A percentile compares a stretch with the other conserved stretches of the same genome.
phyloP scores from a whole-genome alignment of 257 asterid genomes.

The Solanum peruvianum region DNA sequence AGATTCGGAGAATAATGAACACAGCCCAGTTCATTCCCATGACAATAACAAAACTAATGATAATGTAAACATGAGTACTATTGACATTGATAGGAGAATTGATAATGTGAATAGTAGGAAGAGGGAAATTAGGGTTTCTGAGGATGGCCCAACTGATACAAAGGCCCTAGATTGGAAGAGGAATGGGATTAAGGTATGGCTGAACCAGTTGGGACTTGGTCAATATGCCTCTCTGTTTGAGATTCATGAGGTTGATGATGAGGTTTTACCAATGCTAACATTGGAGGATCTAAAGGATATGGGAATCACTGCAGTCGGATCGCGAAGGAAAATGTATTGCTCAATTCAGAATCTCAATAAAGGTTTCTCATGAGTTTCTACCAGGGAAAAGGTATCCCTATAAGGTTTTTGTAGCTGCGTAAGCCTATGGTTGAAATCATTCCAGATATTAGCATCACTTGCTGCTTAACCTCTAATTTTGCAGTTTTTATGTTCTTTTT shows the following conservation, averaged over 20 bases:
- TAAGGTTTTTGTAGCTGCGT: neutral
- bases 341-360: constrained; percentile 58
- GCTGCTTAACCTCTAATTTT: neutral
- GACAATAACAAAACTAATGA: neutral
- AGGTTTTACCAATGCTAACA: constrained; percentile 69
- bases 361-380: constrained; percentile 46
- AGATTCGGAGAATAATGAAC: neutral
- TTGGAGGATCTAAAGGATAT: constrained; percentile 90
- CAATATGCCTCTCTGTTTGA: neutral
- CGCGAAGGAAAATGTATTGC: constrained; percentile 71
- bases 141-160: constrained; percentile 2
- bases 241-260: constrained; percentile 63
- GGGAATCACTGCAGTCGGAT: constrained; percentile 86
- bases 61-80: neutral
- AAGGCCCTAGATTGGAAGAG: neutral
- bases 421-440: neutral
- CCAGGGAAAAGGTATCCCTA: neutral
- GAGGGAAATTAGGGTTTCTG: constrained; percentile 2
- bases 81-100: neutral
- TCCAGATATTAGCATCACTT: neutral
- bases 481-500: neutral
- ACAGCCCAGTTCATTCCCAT: neutral
- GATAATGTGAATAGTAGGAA: neutral
- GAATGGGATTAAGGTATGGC: constrained; percentile 5
- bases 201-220: constrained; percentile 2